Evolutionary conservation across 192 early-diverging fungal genomes (phyloP).

Genomic region (Podila epigama): DNA sequence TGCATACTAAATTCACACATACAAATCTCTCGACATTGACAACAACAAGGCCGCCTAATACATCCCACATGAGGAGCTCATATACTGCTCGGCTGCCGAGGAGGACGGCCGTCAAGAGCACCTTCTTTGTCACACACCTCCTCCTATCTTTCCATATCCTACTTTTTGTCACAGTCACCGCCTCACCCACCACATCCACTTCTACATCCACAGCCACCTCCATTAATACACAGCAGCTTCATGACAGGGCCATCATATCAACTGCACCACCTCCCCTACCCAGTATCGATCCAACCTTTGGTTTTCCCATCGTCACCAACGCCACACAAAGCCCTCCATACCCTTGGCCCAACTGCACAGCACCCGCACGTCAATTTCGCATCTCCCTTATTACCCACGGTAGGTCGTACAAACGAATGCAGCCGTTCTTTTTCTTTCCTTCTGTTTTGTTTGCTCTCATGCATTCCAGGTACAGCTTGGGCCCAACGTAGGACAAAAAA

Average conservation of each 20-base stretch:
- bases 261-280: not conserved
- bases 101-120: too few species aligned
- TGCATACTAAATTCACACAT: not conserved
- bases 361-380: slow-evolving; percentile 1
- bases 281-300: not conserved
- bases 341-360: slow-evolving; percentile 1
- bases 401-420: not conserved
- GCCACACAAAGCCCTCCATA: too few species aligned
- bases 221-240: too few species aligned
- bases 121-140: too few species aligned
- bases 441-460: not conserved
- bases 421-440: not conserved
- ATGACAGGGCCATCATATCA: not conserved
- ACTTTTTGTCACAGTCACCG: too few species aligned
- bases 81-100: too few species aligned
- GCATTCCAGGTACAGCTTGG: too few species aligned
- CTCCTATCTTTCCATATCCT: too few species aligned
- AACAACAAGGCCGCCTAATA: not conserved
- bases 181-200: too few species aligned
- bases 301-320: not conserved
- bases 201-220: too few species aligned
- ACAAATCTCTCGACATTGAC: not conserved
- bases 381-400: slow-evolving; percentile 25
- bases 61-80: too few species aligned
- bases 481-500: too few species aligned